Base-by-base conservation (phyloP, 2,329 filamentous ascomycete species). In the Bipolaris oryzae region DNA sequence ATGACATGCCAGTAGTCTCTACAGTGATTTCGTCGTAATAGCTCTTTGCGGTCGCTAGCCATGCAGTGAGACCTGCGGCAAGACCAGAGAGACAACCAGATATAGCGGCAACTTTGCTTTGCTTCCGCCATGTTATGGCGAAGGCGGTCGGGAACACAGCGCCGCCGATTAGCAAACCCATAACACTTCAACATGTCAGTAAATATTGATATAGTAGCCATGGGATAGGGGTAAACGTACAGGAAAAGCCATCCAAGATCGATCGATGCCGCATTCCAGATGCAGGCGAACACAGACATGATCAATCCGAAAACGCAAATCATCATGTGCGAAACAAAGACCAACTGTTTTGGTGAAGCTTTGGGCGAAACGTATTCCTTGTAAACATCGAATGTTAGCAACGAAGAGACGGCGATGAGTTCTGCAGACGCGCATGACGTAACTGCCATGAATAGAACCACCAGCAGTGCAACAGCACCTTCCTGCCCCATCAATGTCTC, bases 321-420 rank as follows among this genome's bases (percentile, higher is more conserved):
- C 66, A 76, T 76, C 31, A 71, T 62, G 58, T 79, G 76, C 5
- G 74, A 77, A 16, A 78, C 69, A 49, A 73, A 74, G n/a, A 79
- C 74, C 7, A 79, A 66, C 43, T 71, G 73, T 13, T 66, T 54
- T 1, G 74, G 72, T 1, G 64, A 66, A 3, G 77, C 76, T 5
- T 72, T 69, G 0, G 76, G 76, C 28, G 75, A 67, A 42, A 79
- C 69, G 58, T 79, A 79, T 0, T 72, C 74, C 58, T 78, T 78
- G 70, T 79, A 80, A n/a, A 79, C 71, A 51, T 80, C 77, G 56
- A 77, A 80, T 0, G 77, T 78, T 2, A 77, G 61, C 1, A 79
- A 66, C 7, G 75, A 74, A 5, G 74, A 76, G 1, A 78, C 76
- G 0, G 77, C 75, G 33, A 78, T 78, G 16, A 78, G 68, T 51